phyloP scores from a whole-genome alignment of 805 yeast genomes.

The Yarrowia deformans region DNA sequence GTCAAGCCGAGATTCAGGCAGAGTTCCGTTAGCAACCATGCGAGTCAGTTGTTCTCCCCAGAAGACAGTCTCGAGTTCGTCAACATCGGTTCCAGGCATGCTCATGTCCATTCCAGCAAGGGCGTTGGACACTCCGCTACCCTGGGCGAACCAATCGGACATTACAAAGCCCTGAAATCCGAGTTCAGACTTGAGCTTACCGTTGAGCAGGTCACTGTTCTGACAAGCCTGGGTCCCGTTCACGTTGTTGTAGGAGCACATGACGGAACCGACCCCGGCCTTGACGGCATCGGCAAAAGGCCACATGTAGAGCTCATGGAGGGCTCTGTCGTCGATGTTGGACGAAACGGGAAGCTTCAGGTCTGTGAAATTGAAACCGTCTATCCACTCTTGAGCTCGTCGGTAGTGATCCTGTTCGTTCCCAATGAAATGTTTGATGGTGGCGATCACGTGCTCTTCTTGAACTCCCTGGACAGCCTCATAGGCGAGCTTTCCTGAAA shows the following conservation, averaged over 20 bases:
- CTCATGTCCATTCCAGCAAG: constrained; percentile 69
- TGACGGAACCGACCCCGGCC: constrained; percentile 67
- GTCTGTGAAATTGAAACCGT: constrained; percentile 45
- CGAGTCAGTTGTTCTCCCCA: constrained; percentile 66
- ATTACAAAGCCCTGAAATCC: constrained; percentile 74
- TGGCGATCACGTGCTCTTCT: constrained; percentile 64
- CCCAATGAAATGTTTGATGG: constrained; percentile 63
- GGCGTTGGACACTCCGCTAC: constrained; percentile 63
- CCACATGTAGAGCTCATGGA: constrained; percentile 70
- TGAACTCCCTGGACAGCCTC: constrained; percentile 65
- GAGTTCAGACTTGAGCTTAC: constrained; percentile 63
- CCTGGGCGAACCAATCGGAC: constrained; percentile 69
- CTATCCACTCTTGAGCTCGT: constrained; percentile 59
- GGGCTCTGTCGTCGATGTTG: constrained; percentile 64
- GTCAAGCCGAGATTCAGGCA: constrained; percentile 60
- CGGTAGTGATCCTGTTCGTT: constrained; percentile 70
- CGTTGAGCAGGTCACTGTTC: constrained; percentile 62
- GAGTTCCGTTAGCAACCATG: constrained; percentile 63
- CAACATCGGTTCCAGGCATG: constrained; percentile 61
- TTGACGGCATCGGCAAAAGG: constrained; percentile 69
- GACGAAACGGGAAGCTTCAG: constrained; percentile 56
- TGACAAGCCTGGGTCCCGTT: constrained; percentile 67
- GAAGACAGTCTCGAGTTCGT: constrained; percentile 44
- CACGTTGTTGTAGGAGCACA: constrained; percentile 66
- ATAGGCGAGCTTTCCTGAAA: constrained; percentile 63